Conservation (phyloP, 257 asterid genomes). For the Plantago major region DNA sequence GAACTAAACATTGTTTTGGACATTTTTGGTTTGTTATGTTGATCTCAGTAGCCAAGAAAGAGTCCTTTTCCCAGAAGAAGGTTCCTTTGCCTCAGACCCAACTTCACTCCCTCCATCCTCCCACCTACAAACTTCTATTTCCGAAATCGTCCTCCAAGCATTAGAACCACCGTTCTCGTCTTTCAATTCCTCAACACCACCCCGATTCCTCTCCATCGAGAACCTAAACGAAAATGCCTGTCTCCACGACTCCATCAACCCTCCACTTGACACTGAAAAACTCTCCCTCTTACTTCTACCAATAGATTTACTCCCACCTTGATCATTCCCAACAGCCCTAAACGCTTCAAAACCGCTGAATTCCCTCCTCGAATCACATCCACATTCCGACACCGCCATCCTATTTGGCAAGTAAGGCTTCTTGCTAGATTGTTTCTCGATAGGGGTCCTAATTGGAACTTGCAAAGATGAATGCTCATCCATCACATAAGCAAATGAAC, state of each 20-base stretch:
- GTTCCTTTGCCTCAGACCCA: constrained; percentile 32
- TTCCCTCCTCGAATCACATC: constrained; percentile 66
- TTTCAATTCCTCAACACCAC: constrained; percentile 27
- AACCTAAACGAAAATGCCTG: constrained; percentile 53
- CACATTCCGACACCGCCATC: constrained; percentile 78
- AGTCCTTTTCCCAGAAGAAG: constrained; percentile 73
- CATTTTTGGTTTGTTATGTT: constrained; percentile 60
- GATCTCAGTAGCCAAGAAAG: constrained; percentile 75
- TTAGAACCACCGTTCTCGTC: constrained; percentile 26
- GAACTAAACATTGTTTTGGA: constrained; percentile 48
- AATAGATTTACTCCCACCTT: constrained; percentile 22
- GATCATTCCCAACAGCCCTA: constrained; percentile 15
- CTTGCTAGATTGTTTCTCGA: constrained; percentile 49
- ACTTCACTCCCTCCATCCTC: constrained; percentile 44
- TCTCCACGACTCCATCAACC: constrained; percentile 34
- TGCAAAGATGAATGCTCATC: constrained; percentile 60
- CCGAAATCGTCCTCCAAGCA: constrained; percentile 46
- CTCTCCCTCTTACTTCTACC: constrained; percentile 53
- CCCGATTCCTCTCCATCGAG: constrained; percentile 20
- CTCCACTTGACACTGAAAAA: constrained; percentile 53
- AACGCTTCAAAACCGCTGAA: constrained; percentile 58
- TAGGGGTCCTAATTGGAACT: constrained; percentile 72
- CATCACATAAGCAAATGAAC: constrained; percentile 90
- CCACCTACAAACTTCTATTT: constrained; percentile 47
- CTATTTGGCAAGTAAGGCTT: constrained; percentile 47